Percentiles rank a stretch among this genome's conserved stretches.
Evolutionary conservation across 2,329 filamentous ascomycete species (phyloP).

Genomic region (Aspergillus sp.): DNA sequence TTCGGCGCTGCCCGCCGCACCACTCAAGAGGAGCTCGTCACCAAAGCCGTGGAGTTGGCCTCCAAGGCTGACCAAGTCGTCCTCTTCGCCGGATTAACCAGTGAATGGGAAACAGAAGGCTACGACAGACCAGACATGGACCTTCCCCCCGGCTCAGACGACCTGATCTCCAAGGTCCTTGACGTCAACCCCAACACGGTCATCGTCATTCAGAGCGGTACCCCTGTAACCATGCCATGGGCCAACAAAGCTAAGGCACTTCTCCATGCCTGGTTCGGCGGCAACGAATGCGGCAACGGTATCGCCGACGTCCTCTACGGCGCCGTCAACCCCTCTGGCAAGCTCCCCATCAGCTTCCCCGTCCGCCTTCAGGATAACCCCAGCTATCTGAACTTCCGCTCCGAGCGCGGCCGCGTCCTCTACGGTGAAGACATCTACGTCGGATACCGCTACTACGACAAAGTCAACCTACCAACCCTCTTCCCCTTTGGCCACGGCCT

Average conservation of each 20-base stretch:
- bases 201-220: conserved; percentile 76
- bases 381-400: conserved; percentile 71
- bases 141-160: conserved; percentile 55
- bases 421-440: conserved; percentile 82
- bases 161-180: conserved; percentile 63
- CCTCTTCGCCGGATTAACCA: conserved; percentile 74
- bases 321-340: conserved; percentile 70
- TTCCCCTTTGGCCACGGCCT: conserved; percentile 81
- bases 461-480: conserved; percentile 61
- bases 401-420: conserved; percentile 68
- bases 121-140: conserved; percentile 60
- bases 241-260: conserved; percentile 53
- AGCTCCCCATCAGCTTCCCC: conserved; percentile 73
- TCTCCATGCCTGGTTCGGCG: conserved; percentile 80
- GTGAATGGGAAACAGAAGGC: conserved; percentile 79
- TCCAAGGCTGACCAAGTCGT: conserved; percentile 73
- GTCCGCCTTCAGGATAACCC: conserved; percentile 68
- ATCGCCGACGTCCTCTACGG: conserved; percentile 78
- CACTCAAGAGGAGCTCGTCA: conserved; percentile 59
- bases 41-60: conserved; percentile 66
- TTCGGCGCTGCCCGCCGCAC: conserved; percentile 62
- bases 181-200: conserved; percentile 67
- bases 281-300: conserved; percentile 81
- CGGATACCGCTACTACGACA: conserved; percentile 79
- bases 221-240: conserved; percentile 59